These are phyloP conservation scores for Lichtheimia ornata DNA, from an alignment of 371 early-diverging fungal species.

Conservation along the genomic window DNA sequence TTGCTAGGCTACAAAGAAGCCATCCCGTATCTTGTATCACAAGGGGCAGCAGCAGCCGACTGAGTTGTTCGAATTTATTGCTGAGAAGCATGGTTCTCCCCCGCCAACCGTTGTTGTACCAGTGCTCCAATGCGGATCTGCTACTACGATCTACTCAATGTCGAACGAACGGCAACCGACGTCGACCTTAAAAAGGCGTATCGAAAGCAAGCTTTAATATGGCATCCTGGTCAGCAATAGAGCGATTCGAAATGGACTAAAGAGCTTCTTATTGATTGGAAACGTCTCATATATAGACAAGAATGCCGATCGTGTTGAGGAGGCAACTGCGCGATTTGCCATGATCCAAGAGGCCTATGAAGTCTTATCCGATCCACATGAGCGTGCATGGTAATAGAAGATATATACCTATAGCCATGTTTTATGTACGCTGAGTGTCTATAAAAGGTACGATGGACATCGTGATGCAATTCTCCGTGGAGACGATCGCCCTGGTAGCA, in stretches of 20 bases:
- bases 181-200: constrained; percentile 92
- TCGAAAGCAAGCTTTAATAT: constrained; percentile 79
- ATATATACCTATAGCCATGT: not conserved
- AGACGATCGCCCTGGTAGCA: constrained; percentile 42
- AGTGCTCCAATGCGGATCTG: constrained; percentile 64
- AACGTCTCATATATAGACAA: constrained; percentile 63
- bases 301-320: constrained; percentile 80
- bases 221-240: constrained; percentile 81
- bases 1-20: too few species aligned
- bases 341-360: constrained; percentile 92
- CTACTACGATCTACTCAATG: constrained; percentile 89
- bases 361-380: constrained; percentile 83
- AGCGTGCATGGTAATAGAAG: constrained; percentile 78
- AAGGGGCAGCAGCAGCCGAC: too few species aligned
- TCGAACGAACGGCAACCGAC: constrained; percentile 70
- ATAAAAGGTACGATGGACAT: constrained; percentile 76
- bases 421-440: not conserved
- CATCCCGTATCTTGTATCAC: too few species aligned
- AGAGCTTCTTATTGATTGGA: not conserved
- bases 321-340: constrained; percentile 85
- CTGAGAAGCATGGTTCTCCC: too few species aligned
- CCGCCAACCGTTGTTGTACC: too few species aligned
- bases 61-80: too few species aligned
- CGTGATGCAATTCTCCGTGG: constrained; percentile 81
- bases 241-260: not conserved